phyloP scores from a whole-genome alignment of 148 eudicot genomes.

The Agrostemma githago region DNA sequence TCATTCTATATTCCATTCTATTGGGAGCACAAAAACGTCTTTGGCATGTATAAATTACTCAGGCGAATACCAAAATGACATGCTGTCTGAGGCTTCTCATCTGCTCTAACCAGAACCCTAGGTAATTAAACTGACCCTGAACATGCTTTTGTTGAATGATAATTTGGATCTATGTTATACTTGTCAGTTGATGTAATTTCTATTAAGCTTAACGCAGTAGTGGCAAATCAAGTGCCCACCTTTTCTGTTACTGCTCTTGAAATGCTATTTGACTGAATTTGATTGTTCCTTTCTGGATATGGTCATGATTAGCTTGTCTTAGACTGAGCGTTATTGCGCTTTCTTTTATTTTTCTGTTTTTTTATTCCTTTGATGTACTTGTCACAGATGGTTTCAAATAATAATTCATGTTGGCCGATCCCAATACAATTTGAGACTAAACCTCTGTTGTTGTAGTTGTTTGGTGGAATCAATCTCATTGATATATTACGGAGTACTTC shows the following conservation, averaged over 20 bases:
- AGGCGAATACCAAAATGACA: conserved; percentile 45
- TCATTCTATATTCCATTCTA: conserved; percentile 84
- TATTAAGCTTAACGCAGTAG: not conserved
- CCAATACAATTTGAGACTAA: not conserved
- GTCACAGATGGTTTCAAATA: not conserved
- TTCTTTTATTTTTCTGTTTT: not conserved
- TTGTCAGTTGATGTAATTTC: not conserved
- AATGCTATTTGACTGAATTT: not conserved
- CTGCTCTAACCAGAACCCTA: conserved; percentile 15
- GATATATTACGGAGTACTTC: not conserved
- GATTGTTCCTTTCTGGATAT: not conserved
- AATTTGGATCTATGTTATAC: not conserved
- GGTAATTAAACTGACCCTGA: conserved; percentile 21
- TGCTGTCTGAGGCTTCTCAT: conserved; percentile 12
- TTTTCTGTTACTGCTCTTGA: not conserved
- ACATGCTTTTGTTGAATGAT: conserved; percentile 8
- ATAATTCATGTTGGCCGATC: not conserved
- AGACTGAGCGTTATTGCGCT: not conserved
- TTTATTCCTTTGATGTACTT: not conserved
- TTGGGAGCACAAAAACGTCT: conserved; percentile 81
- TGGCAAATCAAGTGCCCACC: not conserved
- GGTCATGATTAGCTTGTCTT: not conserved
- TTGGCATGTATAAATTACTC: conserved; percentile 78
- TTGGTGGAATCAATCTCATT: not conserved
- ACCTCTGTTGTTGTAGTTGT: not conserved